A percentile compares a stretch with the other conserved stretches of the same genome.
Evolutionary conservation across 192 early-diverging fungal species (phyloP).

Genomic region (Backusella parvicylindrica): DNA sequence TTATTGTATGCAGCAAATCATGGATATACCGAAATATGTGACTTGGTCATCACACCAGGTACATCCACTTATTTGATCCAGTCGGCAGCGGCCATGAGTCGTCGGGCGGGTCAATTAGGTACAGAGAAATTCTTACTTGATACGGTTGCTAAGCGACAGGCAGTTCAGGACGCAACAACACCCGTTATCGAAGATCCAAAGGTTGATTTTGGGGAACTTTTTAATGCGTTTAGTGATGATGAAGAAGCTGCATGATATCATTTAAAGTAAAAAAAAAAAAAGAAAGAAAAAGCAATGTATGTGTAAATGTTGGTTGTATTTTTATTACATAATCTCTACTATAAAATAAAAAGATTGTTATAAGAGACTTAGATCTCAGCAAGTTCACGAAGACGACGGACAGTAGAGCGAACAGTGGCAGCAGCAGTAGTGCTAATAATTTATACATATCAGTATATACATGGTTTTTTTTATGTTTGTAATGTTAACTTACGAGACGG

Average conservation of each 20-base stretch:
- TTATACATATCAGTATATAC: not conserved
- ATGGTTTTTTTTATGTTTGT: too few species aligned
- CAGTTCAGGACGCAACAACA: not conserved
- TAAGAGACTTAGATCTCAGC: conserved; percentile 70
- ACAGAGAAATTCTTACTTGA: conserved; percentile 6
- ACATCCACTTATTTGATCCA: conserved; percentile 29
- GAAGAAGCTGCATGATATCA: conserved; percentile 4
- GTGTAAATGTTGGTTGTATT: conserved; percentile 3
- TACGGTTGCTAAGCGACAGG: not conserved
- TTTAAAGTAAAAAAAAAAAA: not conserved
- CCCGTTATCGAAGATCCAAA: not conserved
- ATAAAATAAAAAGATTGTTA: not conserved
- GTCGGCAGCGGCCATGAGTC: conserved; percentile 18
- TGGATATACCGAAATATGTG: conserved; percentile 34
- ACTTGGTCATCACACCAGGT: conserved; percentile 18
- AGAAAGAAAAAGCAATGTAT: not conserved
- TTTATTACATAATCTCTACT: conserved; percentile 14
- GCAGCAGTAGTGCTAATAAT: conserved; percentile 74
- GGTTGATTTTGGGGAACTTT: not conserved
- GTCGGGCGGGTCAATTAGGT: not conserved
- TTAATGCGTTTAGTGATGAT: conserved; percentile 24
- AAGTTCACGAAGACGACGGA: conserved; percentile 97
- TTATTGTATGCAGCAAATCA: conserved; percentile 37
- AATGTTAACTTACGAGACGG: conserved; percentile 43
- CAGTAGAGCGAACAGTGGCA: conserved; percentile 86